A percentile compares a stretch with the other conserved stretches of the same genome.
These are phyloP conservation scores for Diaporthe nobilis DNA, from an alignment of 2,329 filamentous ascomycete genomes.

Conservation along the genomic window DNA sequence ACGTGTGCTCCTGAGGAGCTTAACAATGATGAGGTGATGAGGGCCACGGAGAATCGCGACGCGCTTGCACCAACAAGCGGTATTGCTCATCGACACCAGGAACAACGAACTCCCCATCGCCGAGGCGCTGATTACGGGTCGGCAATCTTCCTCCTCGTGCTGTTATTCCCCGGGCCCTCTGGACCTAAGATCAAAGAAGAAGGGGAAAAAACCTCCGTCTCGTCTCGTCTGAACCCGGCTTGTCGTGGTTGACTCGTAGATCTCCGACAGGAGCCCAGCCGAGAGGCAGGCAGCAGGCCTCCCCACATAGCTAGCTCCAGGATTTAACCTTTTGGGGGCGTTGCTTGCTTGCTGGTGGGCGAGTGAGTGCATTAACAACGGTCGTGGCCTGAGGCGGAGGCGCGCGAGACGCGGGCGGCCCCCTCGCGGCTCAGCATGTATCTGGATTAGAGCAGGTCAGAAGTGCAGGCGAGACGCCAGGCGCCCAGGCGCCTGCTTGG, in stretches of 20 bases:
- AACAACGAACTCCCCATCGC: background rate
- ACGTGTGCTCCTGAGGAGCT: background rate
- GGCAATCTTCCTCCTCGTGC: background rate
- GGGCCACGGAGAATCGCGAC: slow-evolving; percentile 7
- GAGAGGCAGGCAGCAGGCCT: background rate
- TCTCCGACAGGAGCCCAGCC: slow-evolving; percentile 19
- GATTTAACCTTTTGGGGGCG: background rate
- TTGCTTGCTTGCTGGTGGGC: background rate
- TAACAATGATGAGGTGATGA: background rate
- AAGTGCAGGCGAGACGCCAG: slow-evolving; percentile 6
- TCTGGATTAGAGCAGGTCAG: slow-evolving; percentile 7
- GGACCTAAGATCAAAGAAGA: background rate
- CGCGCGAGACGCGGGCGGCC: background rate
- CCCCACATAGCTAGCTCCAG: background rate
- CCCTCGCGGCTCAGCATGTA: slow-evolving; percentile 21
- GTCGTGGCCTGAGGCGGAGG: background rate
- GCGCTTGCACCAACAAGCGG: slow-evolving; percentile 13
- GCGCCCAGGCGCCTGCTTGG: slow-evolving; percentile 19
- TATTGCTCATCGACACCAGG: slow-evolving; percentile 1
- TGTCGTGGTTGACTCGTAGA: slow-evolving; percentile 14
- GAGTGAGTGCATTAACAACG: background rate
- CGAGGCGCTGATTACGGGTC: background rate
- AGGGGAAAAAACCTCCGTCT: background rate
- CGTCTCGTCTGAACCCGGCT: slow-evolving; percentile 17
- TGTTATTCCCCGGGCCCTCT: background rate